Evolutionary conservation across 1,284 basidiomycete species (phyloP), one percentile per base, ranked within the genome.

Genomic region (Trametes polyzona): DNA sequence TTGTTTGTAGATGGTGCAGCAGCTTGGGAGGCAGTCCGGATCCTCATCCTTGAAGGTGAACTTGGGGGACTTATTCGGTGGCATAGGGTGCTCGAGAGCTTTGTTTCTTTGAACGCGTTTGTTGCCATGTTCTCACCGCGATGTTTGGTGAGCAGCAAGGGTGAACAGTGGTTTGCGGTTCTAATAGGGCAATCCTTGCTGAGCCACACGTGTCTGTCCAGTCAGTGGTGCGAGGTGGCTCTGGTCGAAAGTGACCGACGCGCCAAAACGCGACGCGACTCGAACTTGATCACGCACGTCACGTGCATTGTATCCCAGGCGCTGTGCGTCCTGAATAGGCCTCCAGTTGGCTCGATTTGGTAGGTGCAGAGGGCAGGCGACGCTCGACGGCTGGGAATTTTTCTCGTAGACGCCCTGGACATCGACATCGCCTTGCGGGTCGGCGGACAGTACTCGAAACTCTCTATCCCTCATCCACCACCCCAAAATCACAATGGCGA

Each of bases 401-500:
- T 54, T 54, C 52, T 54, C 14, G 23, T 19, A 24, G 5, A 12
- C 33, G 21, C 33, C 19, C 32, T 41, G 21, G 37, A 30, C 27
- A 21, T 23, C 27, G 19, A 21, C 48, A n/a, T 48, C 12, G 44
- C 47, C 21, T 53, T 53, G 23, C 39, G 51, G 37, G 30, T 49
- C 49, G n/a, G n/a, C n/a, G n/a, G n/a, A n/a, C n/a, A n/a, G n/a
- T n/a, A n/a, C n/a, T n/a, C n/a, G n/a, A n/a, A n/a, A 29, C 43
- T 30, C 39, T 51, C 49, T 32, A 48, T 44, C 47, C 17, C 32
- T 21, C 46, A n/a, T n/a, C n/a, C n/a, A n/a, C n/a, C 39, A 1
- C 30, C 33, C 19, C 55, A 59, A 58, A 55, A 16, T 56, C 64
- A 60, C 51, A 49, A 75, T 75, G 74, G 70, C 73, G 33, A 67